Evolutionary conservation across 23 red algal species (phyloP), one percentile per base, ranked within the genome.

Genomic region (Gracilaria vermiculophylla): DNA sequence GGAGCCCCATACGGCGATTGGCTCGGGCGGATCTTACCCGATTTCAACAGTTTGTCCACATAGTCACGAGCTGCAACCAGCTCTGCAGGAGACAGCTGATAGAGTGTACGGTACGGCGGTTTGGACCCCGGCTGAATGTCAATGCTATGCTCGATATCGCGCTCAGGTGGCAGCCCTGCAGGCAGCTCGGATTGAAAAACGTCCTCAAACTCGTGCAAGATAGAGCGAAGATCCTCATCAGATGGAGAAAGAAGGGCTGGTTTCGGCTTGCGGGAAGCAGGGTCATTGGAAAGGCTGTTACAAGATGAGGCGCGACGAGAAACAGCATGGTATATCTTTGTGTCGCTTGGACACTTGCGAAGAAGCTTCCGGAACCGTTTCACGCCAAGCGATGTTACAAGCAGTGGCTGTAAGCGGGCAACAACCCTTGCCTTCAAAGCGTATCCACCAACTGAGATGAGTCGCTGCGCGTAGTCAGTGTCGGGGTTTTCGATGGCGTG

Each of bases 111-210:
- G n/a, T n/a, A n/a, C n/a, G n/a, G n/a, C n/a, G n/a, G n/a, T n/a
- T n/a, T n/a, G n/a, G n/a, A n/a, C n/a, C n/a, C n/a, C n/a, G n/a
- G n/a, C n/a, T n/a, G n/a, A n/a, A n/a, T n/a, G n/a, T n/a, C n/a
- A n/a, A n/a, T n/a, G n/a, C n/a, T n/a, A n/a, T n/a, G n/a, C n/a
- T n/a, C n/a, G n/a, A 69, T 39, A 24, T 85, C 69, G 9, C 80
- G 33, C n/a, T 48, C 40, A 3, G 80, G 80, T 24, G 57, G 61
- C 4, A 85, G 50, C 14, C 61, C 57, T 16, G 32, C 36, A 3
- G 61, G 61, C 39, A 85, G 19, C 25, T 85, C 57, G 33, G 25
- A 8, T 50, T 50, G 27, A 34, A 85, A 85, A 50, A 85, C 80
- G 14, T 65, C 61, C n/a, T 23, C 20, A 71, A 54, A 85, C 0